These are phyloP conservation scores for Candida fluviatilis DNA, from an alignment of 805 yeast species.

Conservation along the genomic window DNA sequence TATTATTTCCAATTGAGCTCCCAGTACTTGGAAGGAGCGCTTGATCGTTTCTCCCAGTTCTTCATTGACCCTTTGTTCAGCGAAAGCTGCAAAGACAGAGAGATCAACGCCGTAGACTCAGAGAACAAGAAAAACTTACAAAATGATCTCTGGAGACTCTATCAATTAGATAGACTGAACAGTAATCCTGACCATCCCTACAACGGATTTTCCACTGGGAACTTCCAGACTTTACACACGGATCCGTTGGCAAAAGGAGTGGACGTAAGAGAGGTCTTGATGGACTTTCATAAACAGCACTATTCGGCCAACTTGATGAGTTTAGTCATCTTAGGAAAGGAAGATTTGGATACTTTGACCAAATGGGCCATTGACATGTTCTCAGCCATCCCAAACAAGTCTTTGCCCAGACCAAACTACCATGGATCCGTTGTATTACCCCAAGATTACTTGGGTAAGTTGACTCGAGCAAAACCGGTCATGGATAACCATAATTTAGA, in stretches of 20 bases:
- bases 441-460: constrained; percentile 43
- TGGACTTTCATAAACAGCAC: constrained; percentile 65
- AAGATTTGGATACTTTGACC: constrained; percentile 66
- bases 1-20: constrained; percentile 83
- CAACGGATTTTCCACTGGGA: constrained; percentile 89
- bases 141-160: constrained; percentile 82
- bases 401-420: constrained; percentile 43
- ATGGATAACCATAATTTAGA: constrained; percentile 71
- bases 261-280: constrained; percentile 76
- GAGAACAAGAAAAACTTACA: constrained; percentile 94
- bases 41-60: constrained; percentile 91
- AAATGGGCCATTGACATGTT: constrained; percentile 68
- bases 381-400: constrained; percentile 53
- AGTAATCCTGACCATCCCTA: constrained; percentile 78
- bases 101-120: constrained; percentile 90
- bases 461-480: constrained; percentile 72
- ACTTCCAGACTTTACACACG: constrained; percentile 65
- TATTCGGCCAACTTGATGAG: constrained; percentile 90
- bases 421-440: constrained; percentile 44
- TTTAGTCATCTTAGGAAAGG: constrained; percentile 79
- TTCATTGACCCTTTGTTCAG: constrained; percentile 81
- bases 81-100: constrained; percentile 77
- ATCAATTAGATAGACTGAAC: constrained; percentile 75
- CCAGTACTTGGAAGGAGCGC: constrained; percentile 75
- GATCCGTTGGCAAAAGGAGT: constrained; percentile 56